Evolutionary conservation across 768 basidiomycete species (phyloP).

Genomic region (Lactarius tabidus): DNA sequence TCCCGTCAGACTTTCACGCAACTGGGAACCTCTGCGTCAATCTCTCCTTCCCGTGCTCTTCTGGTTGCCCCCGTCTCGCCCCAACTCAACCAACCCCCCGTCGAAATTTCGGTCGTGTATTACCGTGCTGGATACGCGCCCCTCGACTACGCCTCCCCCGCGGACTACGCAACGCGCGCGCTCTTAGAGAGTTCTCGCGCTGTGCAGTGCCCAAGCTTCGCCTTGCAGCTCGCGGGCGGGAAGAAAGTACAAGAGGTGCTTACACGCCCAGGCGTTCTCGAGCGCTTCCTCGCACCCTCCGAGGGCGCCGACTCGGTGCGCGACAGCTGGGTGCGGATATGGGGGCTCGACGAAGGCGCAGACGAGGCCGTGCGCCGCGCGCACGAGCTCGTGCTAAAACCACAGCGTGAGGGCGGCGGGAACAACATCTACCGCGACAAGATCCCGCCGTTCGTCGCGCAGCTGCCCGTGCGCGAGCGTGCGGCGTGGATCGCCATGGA

Average conservation of each 20-base stretch:
- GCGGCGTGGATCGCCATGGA: slow-evolving; percentile 96
- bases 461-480: slow-evolving; percentile 54
- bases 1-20: slow-evolving; percentile 74
- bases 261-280: slow-evolving; percentile 65
- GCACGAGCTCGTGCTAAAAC: slow-evolving; percentile 78
- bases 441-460: slow-evolving; percentile 73
- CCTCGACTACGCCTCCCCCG: slow-evolving; percentile 62
- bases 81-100: slow-evolving; percentile 31
- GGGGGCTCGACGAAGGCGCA: slow-evolving; percentile 60
- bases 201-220: slow-evolving; percentile 90
- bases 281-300: slow-evolving; percentile 56
- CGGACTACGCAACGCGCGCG: slow-evolving; percentile 69
- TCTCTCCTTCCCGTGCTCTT: slow-evolving; percentile 41
- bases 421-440: slow-evolving; percentile 89
- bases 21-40: slow-evolving; percentile 50
- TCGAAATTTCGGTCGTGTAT: slow-evolving; percentile 86
- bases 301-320: slow-evolving; percentile 52
- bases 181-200: slow-evolving; percentile 76
- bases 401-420: slow-evolving; percentile 96
- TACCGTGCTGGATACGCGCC: slow-evolving; percentile 89
- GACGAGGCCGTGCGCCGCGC: slow-evolving; percentile 48
- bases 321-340: slow-evolving; percentile 86
- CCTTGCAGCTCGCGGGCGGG: slow-evolving; percentile 89
- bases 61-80: slow-evolving; percentile 34
- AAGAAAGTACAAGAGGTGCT: slow-evolving; percentile 96